Evolutionary conservation across 1,139 yeast species (phyloP).

Genomic region (Hanseniaspora uvarum): DNA sequence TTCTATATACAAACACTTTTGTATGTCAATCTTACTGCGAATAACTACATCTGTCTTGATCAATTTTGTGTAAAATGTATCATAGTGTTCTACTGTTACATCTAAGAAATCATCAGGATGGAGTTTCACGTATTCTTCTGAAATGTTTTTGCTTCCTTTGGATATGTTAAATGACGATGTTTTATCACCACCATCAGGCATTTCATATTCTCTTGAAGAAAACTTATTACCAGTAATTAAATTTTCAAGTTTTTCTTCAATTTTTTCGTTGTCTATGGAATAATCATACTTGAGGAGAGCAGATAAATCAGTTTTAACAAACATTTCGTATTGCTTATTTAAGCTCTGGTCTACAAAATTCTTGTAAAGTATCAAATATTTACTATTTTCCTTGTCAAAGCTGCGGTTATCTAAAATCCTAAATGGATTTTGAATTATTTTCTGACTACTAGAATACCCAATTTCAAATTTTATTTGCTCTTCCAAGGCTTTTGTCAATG

Average conservation of each 20-base stretch:
- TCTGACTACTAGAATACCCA: not conserved
- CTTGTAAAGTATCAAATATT: slow-evolving; percentile 1
- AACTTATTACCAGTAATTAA: not conserved
- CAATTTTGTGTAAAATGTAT: not conserved
- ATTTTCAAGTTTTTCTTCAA: not conserved
- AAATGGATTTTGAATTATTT: not conserved
- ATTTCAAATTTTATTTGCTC: slow-evolving; percentile 13
- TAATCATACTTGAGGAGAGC: slow-evolving; percentile 1
- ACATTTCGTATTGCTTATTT: not conserved
- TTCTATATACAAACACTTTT: not conserved
- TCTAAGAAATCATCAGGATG: not conserved
- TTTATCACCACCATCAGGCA: not conserved
- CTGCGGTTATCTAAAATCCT: not conserved
- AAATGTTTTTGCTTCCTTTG: not conserved
- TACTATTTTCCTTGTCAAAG: slow-evolving; percentile 1
- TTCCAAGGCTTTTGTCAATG: not conserved
- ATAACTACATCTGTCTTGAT: slow-evolving; percentile 2
- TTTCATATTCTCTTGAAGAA: not conserved
- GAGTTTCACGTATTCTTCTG: not conserved
- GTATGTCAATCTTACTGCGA: not conserved
- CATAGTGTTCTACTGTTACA: not conserved
- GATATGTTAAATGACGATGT: not conserved
- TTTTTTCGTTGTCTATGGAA: not conserved
- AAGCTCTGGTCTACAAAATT: not conserved
- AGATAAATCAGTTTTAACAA: slow-evolving; percentile 10